These are phyloP conservation scores for Bassia scoparia DNA, from an alignment of 148 eudicot species.

Conservation along the genomic window DNA sequence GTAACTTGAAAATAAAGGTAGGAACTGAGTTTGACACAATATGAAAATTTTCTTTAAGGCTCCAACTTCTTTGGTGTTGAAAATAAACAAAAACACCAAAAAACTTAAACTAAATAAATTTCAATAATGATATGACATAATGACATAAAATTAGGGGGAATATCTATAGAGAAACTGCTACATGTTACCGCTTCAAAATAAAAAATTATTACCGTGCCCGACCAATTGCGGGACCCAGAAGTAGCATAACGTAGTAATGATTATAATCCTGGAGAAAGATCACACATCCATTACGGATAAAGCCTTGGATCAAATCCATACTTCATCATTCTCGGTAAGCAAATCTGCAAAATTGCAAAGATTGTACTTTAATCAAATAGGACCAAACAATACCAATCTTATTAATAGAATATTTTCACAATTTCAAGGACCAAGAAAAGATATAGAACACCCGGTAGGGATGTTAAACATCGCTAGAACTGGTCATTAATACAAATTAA, in stretches of 20 bases:
- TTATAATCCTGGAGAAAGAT: slow-evolving; percentile 62
- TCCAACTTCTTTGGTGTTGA: slow-evolving; percentile 70
- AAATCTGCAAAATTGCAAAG: slow-evolving; percentile 46
- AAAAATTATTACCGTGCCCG: slow-evolving; percentile 43
- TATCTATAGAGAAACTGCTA: background rate
- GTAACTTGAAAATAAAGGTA: slow-evolving; percentile 86
- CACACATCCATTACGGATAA: slow-evolving; percentile 75
- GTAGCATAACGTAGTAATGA: slow-evolving; percentile 37
- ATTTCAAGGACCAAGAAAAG: background rate
- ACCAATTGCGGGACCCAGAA: slow-evolving; percentile 27
- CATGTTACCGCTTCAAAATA: background rate
- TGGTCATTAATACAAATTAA: no score
- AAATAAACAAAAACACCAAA: background rate
- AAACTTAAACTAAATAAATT: no score
- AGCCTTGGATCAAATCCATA: slow-evolving; percentile 85
- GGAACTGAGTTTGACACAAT: slow-evolving; percentile 81
- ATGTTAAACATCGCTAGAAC: no score
- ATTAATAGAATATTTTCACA: background rate
- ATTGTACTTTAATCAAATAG: background rate
- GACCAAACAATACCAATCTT: background rate
- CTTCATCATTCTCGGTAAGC: slow-evolving; percentile 83
- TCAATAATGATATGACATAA: no score
- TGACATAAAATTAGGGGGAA: no score
- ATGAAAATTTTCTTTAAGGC: slow-evolving; percentile 56
- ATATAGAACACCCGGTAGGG: background rate